These are phyloP conservation scores for Suillus clintonianus DNA, from an alignment of 768 basidiomycete species.

Conservation along the genomic window DNA sequence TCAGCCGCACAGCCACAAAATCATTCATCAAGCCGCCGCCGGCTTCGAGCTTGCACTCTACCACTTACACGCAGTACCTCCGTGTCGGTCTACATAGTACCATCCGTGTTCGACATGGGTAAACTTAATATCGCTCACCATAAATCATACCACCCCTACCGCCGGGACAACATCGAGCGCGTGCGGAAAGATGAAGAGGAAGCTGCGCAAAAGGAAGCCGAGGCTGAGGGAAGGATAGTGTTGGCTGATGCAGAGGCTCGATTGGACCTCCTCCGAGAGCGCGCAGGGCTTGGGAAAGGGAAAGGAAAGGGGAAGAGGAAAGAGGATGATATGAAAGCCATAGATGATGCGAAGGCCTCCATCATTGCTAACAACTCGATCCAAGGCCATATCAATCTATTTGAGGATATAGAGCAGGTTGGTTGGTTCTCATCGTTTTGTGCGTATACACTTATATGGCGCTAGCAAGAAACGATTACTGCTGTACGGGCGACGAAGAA, in stretches of 20 bases:
- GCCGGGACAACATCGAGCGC: conserved; percentile 81
- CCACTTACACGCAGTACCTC: neutral
- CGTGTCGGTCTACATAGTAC: conserved; percentile 7
- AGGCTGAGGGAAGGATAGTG: conserved; percentile 70
- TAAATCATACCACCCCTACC: conserved; percentile 88
- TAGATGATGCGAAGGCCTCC: conserved; percentile 21
- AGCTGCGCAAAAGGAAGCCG: conserved; percentile 62
- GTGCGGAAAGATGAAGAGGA: conserved; percentile 84
- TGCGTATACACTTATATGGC: conserved; percentile 2
- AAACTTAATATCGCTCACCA: conserved; percentile 90
- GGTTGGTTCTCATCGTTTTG: conserved; percentile 12
- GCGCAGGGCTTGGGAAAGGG: conserved; percentile 47
- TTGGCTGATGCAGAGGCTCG: conserved; percentile 84
- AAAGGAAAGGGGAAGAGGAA: conserved; percentile 41
- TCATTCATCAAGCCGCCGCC: too few relatives aligned
- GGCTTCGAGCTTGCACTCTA: neutral
- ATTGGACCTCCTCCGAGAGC: conserved; percentile 61
- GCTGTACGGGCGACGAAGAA: conserved; percentile 54
- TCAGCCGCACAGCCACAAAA: too few relatives aligned
- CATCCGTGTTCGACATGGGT: conserved; percentile 50
- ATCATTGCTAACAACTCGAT: conserved; percentile 37
- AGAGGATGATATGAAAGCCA: conserved; percentile 32
- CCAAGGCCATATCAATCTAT: conserved; percentile 79
- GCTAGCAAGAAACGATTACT: conserved; percentile 46
- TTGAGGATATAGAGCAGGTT: conserved; percentile 80